Evolutionary conservation across 495 filamentous ascomycete genomes (phyloP).

Genomic region (Saxophila tyrrhenica): DNA sequence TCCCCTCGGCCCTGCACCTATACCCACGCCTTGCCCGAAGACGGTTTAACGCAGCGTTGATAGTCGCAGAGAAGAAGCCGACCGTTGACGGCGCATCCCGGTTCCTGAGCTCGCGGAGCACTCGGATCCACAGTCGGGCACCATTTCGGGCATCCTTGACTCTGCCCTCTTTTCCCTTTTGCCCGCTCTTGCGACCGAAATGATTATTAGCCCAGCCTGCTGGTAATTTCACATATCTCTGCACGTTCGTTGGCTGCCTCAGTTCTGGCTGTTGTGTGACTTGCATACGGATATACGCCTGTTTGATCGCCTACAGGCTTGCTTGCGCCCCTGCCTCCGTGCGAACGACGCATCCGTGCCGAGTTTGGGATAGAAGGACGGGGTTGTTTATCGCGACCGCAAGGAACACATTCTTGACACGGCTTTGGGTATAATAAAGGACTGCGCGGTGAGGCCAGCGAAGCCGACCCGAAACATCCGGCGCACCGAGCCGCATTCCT

Average conservation of each 20-base stretch:
- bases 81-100: too few species aligned
- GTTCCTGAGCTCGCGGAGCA: background rate
- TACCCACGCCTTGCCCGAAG: background rate
- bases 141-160: background rate
- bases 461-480: background rate
- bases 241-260: background rate
- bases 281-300: background rate
- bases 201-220: background rate
- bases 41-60: background rate
- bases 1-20: background rate
- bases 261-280: background rate
- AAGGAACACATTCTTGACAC: background rate
- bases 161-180: background rate
- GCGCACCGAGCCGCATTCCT: background rate
- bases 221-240: background rate
- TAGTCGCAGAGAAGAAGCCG: background rate
- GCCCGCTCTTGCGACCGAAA: background rate
- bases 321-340: background rate
- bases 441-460: background rate
- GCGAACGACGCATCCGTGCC: background rate
- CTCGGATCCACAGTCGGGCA: background rate
- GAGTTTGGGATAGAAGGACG: background rate
- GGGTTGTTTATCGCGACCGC: background rate
- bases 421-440: background rate
- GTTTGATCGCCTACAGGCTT: background rate